Evolutionary conservation across 495 filamentous ascomycete genomes (phyloP), one percentile per base, ranked within the genome.

Genomic region (Podospora pseudopauciseta): DNA sequence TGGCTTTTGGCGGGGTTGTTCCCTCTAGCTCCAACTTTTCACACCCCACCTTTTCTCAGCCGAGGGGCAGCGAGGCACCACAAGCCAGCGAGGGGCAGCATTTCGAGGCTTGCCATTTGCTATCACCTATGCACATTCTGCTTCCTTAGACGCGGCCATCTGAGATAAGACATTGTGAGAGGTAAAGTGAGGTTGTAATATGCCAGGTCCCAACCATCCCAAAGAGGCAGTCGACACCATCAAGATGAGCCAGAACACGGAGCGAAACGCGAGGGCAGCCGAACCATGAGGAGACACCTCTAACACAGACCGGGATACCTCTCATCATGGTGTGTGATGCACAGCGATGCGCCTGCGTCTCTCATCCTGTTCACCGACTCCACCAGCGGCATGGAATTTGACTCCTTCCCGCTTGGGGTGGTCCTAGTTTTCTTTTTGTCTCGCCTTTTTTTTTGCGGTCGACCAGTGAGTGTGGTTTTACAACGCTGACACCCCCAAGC

Each of bases 311-410:
- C 34, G 59, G 64, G 65, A 60, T n/a, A 63, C 65, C 49, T 64
- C 65, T 20, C 60, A 30, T 44, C 39, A 30, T 20, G 57, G 18
- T 15, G 16, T 61, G 16, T 49, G 39, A 49, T 49, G 39, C 39
- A 49, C 39, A 49, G 39, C 39, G 30, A 66, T 59, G 44, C 44
- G 27, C 28, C 39, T 28, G 26, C 66, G 20, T 49, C 39, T 49
- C 39, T 49, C 57, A 26, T 64, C 60, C 64, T 32, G 66, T 66
- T 74, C 66, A 72, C 72, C 70, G 74, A 73, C 74, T 71, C 74
- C 74, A 76, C 74, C 54, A 55, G 69, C 60, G 59, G 63, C 20
- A 20, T 55, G 65, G 55, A 56, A 16, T 74, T 67, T 70, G 65
- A 66, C 71, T 71, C 71, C 72, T 69, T 71, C 65, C 73, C 64